phyloP scores from a whole-genome alignment of 768 basidiomycete genomes.

The Trametopsis cervina region DNA sequence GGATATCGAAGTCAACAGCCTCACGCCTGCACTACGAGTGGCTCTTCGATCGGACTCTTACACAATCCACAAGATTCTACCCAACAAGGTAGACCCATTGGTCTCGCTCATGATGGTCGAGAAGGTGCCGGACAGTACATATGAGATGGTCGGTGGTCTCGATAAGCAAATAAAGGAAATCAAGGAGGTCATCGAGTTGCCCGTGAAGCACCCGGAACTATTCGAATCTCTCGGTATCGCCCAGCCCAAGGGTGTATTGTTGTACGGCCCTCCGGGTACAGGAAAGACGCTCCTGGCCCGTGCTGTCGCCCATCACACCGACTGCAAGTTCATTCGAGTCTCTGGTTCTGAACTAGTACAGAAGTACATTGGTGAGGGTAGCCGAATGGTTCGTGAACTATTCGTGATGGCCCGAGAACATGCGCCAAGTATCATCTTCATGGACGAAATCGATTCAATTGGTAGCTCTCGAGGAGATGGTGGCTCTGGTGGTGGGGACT shows the following conservation, averaged over 20 bases:
- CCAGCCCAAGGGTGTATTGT: conserved; percentile 91
- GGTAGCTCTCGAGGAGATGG: conserved; percentile 85
- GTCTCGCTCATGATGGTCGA: conserved; percentile 99
- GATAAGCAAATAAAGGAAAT: conserved; percentile 99
- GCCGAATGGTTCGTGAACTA: conserved; percentile 92
- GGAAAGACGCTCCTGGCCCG: conserved; percentile 94
- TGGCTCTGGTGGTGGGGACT: conserved; percentile 57
- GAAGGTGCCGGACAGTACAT: conserved; percentile 98
- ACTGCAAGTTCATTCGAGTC: conserved; percentile 96
- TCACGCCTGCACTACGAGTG: conserved; percentile 85
- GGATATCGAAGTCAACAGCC: conserved; percentile 71
- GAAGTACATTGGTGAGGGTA: conserved; percentile 97
- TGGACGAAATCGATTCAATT: conserved; percentile 99
- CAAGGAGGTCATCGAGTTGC: conserved; percentile 97
- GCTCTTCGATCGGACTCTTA: conserved; percentile 96
- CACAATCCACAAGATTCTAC: conserved; percentile 92
- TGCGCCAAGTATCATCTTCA: conserved; percentile 97
- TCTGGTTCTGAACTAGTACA: conserved; percentile 92
- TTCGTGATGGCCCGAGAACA: conserved; percentile 99
- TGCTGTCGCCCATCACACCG: conserved; percentile 95
- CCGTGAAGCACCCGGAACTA: conserved; percentile 95
- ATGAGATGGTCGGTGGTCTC: conserved; percentile 99
- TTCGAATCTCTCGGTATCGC: conserved; percentile 96
- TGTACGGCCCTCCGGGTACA: conserved; percentile 95
- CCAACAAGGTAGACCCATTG: conserved; percentile 96